A percentile compares a stretch with the other conserved stretches of the same genome.
These are phyloP conservation scores for Tetrastigma voinierianum DNA, from an alignment of 164 flowering plant genomes.

Conservation along the genomic window DNA sequence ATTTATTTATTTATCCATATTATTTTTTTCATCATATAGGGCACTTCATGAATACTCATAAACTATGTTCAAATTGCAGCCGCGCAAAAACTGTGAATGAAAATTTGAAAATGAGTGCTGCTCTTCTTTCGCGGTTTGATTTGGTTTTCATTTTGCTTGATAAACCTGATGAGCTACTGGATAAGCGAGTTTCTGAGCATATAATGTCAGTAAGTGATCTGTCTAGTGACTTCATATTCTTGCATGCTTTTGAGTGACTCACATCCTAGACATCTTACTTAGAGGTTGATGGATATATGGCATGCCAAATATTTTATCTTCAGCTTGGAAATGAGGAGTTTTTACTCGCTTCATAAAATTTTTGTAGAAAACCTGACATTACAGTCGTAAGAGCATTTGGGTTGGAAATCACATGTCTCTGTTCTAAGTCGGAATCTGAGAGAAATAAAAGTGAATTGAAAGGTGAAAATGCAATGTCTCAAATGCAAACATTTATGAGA, in stretches of 20 bases:
- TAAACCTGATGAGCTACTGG: slow-evolving; percentile 84
- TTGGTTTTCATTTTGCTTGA: slow-evolving; percentile 96
- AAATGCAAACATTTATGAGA: not conserved
- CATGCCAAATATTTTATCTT: not conserved
- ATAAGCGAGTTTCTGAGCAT: slow-evolving; percentile 89
- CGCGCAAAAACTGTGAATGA: slow-evolving; percentile 99
- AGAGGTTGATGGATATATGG: not conserved
- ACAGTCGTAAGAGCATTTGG: not conserved
- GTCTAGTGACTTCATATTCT: slow-evolving; percentile 1
- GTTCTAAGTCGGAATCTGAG: too few species aligned
- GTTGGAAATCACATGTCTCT: not conserved
- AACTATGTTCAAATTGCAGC: slow-evolving; percentile 48
- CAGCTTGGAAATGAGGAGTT: not conserved
- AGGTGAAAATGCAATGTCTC: not conserved
- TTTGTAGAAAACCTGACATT: not conserved
- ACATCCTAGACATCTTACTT: not conserved
- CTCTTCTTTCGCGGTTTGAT: slow-evolving; percentile 96
- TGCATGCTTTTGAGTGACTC: not conserved
- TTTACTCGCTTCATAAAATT: not conserved
- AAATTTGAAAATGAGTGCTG: slow-evolving; percentile 93
- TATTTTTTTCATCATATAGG: not conserved
- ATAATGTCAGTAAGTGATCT: slow-evolving; percentile 85
- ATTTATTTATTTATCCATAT: not conserved
- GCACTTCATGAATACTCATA: not conserved
- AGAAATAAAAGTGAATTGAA: not conserved